Percentiles rank a stretch among this genome's conserved stretches.
phyloP scores from a whole-genome alignment of 2,329 filamentous ascomycete genomes.

The Xylariaceae sp. region DNA sequence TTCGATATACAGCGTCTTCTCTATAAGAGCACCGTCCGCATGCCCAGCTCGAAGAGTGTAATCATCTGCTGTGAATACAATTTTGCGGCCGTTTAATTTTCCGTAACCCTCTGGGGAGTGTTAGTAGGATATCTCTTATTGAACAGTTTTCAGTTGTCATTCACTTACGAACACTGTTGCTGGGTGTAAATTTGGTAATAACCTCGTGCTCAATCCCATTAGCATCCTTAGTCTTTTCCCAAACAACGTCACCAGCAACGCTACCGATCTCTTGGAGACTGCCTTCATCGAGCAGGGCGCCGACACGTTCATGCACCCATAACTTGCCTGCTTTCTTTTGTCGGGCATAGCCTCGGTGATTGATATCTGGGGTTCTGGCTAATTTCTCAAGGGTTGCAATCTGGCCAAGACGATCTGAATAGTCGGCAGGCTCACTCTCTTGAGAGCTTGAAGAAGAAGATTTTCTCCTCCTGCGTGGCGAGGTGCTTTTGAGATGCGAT shows the following conservation, averaged over 20 bases:
- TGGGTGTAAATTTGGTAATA: conserved; percentile 10
- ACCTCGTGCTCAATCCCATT: conserved; percentile 8
- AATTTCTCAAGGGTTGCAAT: conserved; percentile 12
- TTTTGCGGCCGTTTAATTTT: conserved; percentile 8
- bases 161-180: conserved; percentile 16
- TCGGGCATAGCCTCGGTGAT: conserved; percentile 13
- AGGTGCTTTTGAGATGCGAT: conserved; percentile 13
- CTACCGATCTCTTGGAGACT: conserved; percentile 15
- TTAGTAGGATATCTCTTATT: too few relatives aligned
- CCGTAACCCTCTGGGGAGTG: conserved; percentile 16
- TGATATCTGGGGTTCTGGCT: conserved; percentile 13
- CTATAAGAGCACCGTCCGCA: conserved; percentile 11
- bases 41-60: conserved; percentile 15
- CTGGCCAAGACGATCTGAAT: conserved; percentile 15
- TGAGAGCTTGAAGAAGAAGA: too few relatives aligned
- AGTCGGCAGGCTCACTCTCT: conserved; percentile 15
- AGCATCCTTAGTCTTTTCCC: conserved; percentile 5
- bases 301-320: conserved; percentile 16
- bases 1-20: conserved; percentile 17
- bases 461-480: too few relatives aligned
- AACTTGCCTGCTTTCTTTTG: conserved; percentile 17
- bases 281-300: conserved; percentile 13
- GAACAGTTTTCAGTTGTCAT: too few relatives aligned
- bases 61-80: conserved; percentile 16
- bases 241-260: conserved; percentile 13